Evolutionary conservation across 2,329 filamentous ascomycete genomes (phyloP), one percentile per base, ranked within the genome.

Genomic region (Cryoendolithus antarcticus): DNA sequence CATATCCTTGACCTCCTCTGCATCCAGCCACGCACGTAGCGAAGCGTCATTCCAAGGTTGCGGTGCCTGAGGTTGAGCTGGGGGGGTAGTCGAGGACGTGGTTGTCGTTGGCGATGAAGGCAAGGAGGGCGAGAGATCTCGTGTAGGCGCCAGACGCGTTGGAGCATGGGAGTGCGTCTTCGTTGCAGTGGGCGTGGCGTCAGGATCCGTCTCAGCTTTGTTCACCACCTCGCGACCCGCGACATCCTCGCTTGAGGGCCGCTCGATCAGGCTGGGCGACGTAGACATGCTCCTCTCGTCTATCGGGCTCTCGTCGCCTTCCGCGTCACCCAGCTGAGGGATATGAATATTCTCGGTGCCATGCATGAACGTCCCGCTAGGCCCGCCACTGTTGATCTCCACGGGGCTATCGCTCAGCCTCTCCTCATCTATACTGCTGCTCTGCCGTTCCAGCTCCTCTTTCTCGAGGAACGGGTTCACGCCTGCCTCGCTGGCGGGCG

Each of bases 1-100:
- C 57, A 96, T 74, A 57, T 98, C 89, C 37, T 85, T 77, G 49
- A 98, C 86, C 44, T 85, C 78, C 49, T 91, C 86, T 35, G 55
- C 56, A 49, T 96, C 89, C 53, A 96, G 82, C 62, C 95, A 98
- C 9, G 83, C 80, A 43, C 86, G 77, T 21, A 98, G 72, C 51
- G 78, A 84, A 40, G 77, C 71, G 59, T 96, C 89, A 45, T 86
- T 89, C 91, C 91, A 98, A 0, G 77, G 75, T 3, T 68, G 71
- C 13, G 74, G 72, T 30, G 37, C 11, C 1, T 34, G 34, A 11
- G 31, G 39, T 6, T 32, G 39, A 3, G 35, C 13, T 28, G 13
- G 38, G 21, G 31, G 28, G 21, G 38, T 34, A 32, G 44, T 37
- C 2, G 45, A 40, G 19, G 38, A 40, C 21, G 21, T 24, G 21